A percentile compares a stretch with the other conserved stretches of the same genome.
Evolutionary conservation across 176 grass and related monocot genomes (phyloP).

Genomic region (Triticum turgidum): DNA sequence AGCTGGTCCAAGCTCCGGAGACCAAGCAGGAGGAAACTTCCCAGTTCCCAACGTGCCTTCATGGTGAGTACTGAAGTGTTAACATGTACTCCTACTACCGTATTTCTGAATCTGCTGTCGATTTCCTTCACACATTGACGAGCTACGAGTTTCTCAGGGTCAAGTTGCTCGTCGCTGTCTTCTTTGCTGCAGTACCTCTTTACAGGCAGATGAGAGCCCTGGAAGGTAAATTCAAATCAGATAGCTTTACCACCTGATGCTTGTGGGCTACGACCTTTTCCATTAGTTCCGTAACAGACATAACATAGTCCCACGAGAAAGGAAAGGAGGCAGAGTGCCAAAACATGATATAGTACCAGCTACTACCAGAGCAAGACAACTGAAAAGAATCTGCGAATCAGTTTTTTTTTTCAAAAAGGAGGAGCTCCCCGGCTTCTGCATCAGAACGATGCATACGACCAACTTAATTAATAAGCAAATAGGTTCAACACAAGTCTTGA

Average conservation of each 20-base stretch:
- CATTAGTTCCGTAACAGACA: too few species aligned
- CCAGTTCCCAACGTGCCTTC: conserved; percentile 44
- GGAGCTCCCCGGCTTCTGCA: too few species aligned
- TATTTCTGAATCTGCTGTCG: not conserved
- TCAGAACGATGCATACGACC: too few species aligned
- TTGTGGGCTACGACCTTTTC: too few species aligned
- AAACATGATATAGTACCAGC: too few species aligned
- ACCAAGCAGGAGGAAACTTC: conserved; percentile 28
- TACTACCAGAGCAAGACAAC: too few species aligned
- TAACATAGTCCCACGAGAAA: too few species aligned
- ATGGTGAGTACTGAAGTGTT: conserved; percentile 33
- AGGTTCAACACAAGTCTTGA: too few species aligned
- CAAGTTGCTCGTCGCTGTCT: conserved; percentile 38
- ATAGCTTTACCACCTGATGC: not conserved
- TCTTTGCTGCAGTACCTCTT: conserved; percentile 42
- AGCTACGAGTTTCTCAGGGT: conserved; percentile 23
- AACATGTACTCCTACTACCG: not conserved
- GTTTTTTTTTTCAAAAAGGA: too few species aligned
- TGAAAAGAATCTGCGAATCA: too few species aligned
- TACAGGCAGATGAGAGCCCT: conserved; percentile 41
- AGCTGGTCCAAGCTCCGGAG: not conserved
- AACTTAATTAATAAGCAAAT: too few species aligned
- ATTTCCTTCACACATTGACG: not conserved
- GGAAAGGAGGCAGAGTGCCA: too few species aligned
- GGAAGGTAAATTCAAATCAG: conserved; percentile 20